A percentile compares a stretch with the other conserved stretches of the same genome.
Evolutionary conservation across 768 basidiomycete genomes (phyloP).

Genomic region (Boletellus emodensis): DNA sequence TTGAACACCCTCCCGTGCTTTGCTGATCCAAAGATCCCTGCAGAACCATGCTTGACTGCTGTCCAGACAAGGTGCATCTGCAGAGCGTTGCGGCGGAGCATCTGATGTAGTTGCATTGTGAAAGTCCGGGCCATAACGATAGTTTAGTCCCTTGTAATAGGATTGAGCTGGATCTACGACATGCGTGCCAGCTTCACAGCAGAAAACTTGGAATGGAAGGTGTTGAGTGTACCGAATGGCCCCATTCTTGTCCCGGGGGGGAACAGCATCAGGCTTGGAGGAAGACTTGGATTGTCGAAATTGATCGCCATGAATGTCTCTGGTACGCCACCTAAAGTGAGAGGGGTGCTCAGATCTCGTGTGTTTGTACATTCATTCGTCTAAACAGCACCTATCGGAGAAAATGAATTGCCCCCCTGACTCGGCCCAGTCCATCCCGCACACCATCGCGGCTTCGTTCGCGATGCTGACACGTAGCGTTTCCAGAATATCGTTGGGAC

Average conservation of each 20-base stretch:
- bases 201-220: conserved; percentile 97
- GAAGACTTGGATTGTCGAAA: conserved; percentile 96
- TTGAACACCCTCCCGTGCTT: conserved; percentile 71
- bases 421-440: conserved; percentile 99
- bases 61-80: conserved; percentile 88
- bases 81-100: conserved; percentile 50
- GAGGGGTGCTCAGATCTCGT: neutral
- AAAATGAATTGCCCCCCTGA: conserved; percentile 97
- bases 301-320: conserved; percentile 97
- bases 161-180: conserved; percentile 94
- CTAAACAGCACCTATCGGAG: conserved; percentile 77
- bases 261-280: conserved; percentile 84
- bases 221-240: conserved; percentile 84
- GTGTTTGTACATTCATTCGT: too few relatives aligned
- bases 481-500: conserved; percentile 96
- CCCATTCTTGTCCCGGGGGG: conserved; percentile 82
- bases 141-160: conserved; percentile 86
- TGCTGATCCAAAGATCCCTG: conserved; percentile 91
- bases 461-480: conserved; percentile 85
- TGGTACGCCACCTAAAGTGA: conserved; percentile 80
- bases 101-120: conserved; percentile 75
- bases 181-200: conserved; percentile 97
- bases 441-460: conserved; percentile 97
- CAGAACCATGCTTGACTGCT: conserved; percentile 99
- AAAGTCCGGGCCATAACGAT: conserved; percentile 77